A percentile compares a stretch with the other conserved stretches of the same genome.
phyloP scores from a whole-genome alignment of 441 rosid species.

The Adansonia grandidieri region DNA sequence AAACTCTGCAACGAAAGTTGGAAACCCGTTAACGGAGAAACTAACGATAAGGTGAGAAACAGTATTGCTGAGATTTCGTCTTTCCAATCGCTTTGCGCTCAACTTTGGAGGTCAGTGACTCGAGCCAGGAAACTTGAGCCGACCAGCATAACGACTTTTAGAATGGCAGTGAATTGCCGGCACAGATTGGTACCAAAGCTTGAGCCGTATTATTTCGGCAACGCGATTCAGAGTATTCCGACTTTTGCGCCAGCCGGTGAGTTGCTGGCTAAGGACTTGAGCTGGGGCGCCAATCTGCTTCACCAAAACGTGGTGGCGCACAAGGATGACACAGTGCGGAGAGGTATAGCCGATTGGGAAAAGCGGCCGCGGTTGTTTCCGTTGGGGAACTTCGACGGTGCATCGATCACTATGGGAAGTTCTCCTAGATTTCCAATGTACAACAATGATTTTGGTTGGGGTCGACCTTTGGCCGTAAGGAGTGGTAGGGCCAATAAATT shows the following conservation, averaged over 20 bases:
- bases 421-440: constrained; percentile 98
- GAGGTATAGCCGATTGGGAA: constrained; percentile 74
- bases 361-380: constrained; percentile 77
- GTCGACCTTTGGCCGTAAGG: constrained; percentile 77
- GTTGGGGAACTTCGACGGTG: constrained; percentile 86
- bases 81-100: constrained; percentile 83
- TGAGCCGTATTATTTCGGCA: constrained; percentile 74
- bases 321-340: constrained; percentile 61
- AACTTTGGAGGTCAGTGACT: constrained; percentile 85
- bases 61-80: constrained; percentile 69
- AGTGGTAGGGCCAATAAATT: constrained; percentile 92
- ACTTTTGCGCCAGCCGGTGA: constrained; percentile 57
- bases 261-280: constrained; percentile 55
- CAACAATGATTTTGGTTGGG: constrained; percentile 94
- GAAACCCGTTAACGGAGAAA: constrained; percentile 42
- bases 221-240: constrained; percentile 92
- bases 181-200: constrained; percentile 79
- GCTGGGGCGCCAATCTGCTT: constrained; percentile 64
- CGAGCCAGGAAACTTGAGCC: constrained; percentile 70
- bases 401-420: constrained; percentile 95
- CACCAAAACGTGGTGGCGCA: constrained; percentile 81
- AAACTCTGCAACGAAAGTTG: constrained; percentile 45
- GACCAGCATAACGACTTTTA: constrained; percentile 67
- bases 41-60: constrained; percentile 39
- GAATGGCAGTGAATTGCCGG: constrained; percentile 94